A percentile compares a stretch with the other conserved stretches of the same genome.
Evolutionary conservation across 345 rosid species (phyloP).

Genomic region (Hypericum perforatum): DNA sequence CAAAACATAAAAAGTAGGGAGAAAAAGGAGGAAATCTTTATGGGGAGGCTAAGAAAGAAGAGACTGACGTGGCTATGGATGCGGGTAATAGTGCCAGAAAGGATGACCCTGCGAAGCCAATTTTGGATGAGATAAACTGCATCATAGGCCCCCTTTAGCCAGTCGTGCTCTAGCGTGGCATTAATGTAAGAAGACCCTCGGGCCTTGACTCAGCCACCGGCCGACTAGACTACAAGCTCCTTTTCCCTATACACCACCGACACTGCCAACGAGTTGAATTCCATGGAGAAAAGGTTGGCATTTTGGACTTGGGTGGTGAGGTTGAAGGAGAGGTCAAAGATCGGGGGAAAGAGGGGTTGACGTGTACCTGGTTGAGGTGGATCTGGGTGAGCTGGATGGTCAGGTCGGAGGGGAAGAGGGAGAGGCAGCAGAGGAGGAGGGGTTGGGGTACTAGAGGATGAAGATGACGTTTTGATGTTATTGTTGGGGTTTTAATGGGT

Average conservation of each 20-base stretch:
- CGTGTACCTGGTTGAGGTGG: slow-evolving; percentile 44
- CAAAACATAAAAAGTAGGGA: neutral
- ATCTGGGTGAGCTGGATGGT: slow-evolving; percentile 38
- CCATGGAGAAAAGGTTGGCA: slow-evolving; percentile 53
- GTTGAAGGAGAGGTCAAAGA: slow-evolving; percentile 62
- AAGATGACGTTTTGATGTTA: slow-evolving; percentile 50
- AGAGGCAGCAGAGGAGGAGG: slow-evolving; percentile 40
- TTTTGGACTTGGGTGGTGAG: slow-evolving; percentile 52
- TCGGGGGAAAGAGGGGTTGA: slow-evolving; percentile 34
- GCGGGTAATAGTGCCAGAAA: slow-evolving; percentile 46
- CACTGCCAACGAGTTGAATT: slow-evolving; percentile 45
- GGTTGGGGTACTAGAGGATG: slow-evolving; percentile 30
- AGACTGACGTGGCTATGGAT: slow-evolving; percentile 54
- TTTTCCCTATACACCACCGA: slow-evolving; percentile 72
- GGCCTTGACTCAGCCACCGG: slow-evolving; percentile 49
- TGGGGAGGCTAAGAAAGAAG: slow-evolving; percentile 49
- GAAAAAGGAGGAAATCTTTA: slow-evolving; percentile 33
- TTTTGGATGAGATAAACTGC: slow-evolving; percentile 67
- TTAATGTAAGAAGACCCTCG: slow-evolving; percentile 54
- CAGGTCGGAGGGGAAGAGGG: slow-evolving; percentile 62
- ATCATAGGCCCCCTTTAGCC: slow-evolving; percentile 55
- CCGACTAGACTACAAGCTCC: slow-evolving; percentile 46
- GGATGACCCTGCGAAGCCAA: slow-evolving; percentile 52
- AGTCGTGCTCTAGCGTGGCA: slow-evolving; percentile 66
- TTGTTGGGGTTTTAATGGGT: slow-evolving; percentile 3